Evolutionary conservation across 148 eudicot genomes (phyloP), one percentile per base, ranked within the genome.

Genomic region (Selenicereus undatus): DNA sequence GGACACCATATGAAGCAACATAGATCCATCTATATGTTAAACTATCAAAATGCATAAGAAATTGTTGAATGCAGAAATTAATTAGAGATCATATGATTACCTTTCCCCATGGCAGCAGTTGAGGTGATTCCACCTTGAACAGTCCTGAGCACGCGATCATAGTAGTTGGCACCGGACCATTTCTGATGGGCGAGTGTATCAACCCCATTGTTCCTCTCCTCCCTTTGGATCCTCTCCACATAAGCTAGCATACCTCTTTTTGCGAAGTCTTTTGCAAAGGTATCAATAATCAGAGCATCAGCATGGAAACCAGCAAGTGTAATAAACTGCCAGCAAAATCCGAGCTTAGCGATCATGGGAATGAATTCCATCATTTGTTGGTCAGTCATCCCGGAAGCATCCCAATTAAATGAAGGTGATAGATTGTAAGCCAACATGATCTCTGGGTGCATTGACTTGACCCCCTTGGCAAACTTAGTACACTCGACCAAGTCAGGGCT

Each of bases 61-160:
- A 48, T 48, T 48, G 52, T 12, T 36, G 3, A 69, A 13, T 5
- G 42, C 45, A 73, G 32, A 17, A n/a, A 76, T n/a, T 29, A 48
- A 76, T n/a, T 43, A 48, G 8, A 48, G 14, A 48, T 4, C 13
- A 26, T 22, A 43, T 39, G 4, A 24, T 50, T 87, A 73, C 96
- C 96, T 90, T 90, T 92, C 56, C 93, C 96, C 96, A 92, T 92
- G 36, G 96, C 96, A 77, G 93, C 96, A 80, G 96, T 92, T 3
- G 96, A 92, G 76, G 92, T 92, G 76, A 92, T 92, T 26, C 96
- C 96, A 2, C 96, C 96, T 80, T 92, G 96, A 69, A 92, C 96
- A 62, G 96, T 92, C 87, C 89, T 88, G 0, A 92, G 91, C 26
- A 92, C 90, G 74, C 91, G 87, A 22, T 92, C 96, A 70, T 92